Percentiles rank a stretch among this genome's conserved stretches.
Conservation (phyloP, 2,329 filamentous ascomycete genomes). For the Penicillium occitanis region DNA sequence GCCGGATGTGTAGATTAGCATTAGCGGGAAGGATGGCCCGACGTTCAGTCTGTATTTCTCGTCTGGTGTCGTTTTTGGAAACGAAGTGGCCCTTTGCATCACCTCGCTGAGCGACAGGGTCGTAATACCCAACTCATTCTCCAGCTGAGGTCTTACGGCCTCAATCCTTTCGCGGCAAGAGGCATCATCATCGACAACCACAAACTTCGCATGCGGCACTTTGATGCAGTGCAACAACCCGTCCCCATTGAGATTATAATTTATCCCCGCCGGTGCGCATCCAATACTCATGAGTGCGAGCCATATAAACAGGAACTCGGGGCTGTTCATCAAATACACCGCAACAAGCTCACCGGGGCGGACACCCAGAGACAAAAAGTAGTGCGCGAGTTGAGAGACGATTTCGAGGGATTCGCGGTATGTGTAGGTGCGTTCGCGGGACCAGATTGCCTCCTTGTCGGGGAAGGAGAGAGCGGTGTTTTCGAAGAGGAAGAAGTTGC, state of each 20-base stretch:
- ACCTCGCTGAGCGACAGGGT: conserved; percentile 49
- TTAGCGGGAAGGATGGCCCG: conserved; percentile 56
- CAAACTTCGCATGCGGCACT: conserved; percentile 56
- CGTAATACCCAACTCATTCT: conserved; percentile 58
- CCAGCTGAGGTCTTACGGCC: conserved; percentile 49
- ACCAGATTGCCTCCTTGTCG: conserved; percentile 65
- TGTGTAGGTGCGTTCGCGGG: conserved; percentile 60
- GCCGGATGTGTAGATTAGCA: conserved; percentile 72
- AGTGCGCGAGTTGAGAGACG: conserved; percentile 62
- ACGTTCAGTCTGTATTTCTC: conserved; percentile 57
- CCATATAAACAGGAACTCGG: conserved; percentile 67
- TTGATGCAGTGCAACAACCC: conserved; percentile 65
- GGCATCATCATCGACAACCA: conserved; percentile 59
- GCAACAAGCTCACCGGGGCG: conserved; percentile 61
- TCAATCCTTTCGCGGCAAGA: conserved; percentile 59
- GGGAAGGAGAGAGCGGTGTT: conserved; percentile 54
- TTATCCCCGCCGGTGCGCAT: conserved; percentile 68
- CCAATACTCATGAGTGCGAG: conserved; percentile 65
- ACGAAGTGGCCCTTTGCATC: conserved; percentile 39
- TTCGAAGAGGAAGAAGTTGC: conserved; percentile 67
- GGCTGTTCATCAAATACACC: conserved; percentile 66
- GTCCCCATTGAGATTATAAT: conserved; percentile 65
- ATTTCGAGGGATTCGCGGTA: conserved; percentile 58
- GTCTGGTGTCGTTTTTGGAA: conserved; percentile 53
- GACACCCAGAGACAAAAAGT: conserved; percentile 60